Evolutionary conservation across 164 flowering plant species (phyloP).

Genomic region (Houttuynia cordata): DNA sequence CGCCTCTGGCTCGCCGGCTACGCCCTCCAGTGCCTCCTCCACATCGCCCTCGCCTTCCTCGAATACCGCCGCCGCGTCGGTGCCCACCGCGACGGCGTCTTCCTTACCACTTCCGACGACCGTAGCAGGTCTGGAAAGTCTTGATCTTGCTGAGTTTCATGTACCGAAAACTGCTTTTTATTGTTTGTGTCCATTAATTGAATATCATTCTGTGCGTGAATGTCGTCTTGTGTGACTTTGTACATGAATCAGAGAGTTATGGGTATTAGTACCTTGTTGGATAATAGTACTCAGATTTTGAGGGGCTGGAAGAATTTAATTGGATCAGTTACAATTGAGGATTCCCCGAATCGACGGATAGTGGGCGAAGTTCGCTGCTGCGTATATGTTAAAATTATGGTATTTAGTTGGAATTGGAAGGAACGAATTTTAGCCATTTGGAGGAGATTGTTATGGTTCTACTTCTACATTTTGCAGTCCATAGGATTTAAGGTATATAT

Average conservation of each 20-base stretch:
- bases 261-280: neutral
- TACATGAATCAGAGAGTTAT: neutral
- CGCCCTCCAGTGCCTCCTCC: conserved; percentile 50
- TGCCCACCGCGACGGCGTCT: conserved; percentile 2
- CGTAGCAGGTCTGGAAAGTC: conserved; percentile 12
- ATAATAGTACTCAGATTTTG: neutral
- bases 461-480: too few relatives aligned
- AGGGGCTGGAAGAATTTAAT: neutral
- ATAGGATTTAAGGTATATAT: too few relatives aligned
- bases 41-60: conserved; percentile 42
- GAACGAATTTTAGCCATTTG: too few relatives aligned
- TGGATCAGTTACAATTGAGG: neutral
- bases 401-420: too few relatives aligned
- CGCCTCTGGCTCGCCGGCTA: conserved; percentile 62
- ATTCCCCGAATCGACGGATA: neutral
- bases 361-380: neutral
- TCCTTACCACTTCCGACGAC: conserved; percentile 4
- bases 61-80: conserved; percentile 23
- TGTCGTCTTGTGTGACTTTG: neutral
- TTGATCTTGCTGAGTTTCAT: neutral
- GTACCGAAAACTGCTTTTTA: neutral
- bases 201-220: neutral
- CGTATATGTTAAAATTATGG: too few relatives aligned
- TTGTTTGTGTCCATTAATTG: neutral
- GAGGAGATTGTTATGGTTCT: too few relatives aligned